phyloP scores from a whole-genome alignment of 805 yeast species.

The Pichia thaimueangensis region DNA sequence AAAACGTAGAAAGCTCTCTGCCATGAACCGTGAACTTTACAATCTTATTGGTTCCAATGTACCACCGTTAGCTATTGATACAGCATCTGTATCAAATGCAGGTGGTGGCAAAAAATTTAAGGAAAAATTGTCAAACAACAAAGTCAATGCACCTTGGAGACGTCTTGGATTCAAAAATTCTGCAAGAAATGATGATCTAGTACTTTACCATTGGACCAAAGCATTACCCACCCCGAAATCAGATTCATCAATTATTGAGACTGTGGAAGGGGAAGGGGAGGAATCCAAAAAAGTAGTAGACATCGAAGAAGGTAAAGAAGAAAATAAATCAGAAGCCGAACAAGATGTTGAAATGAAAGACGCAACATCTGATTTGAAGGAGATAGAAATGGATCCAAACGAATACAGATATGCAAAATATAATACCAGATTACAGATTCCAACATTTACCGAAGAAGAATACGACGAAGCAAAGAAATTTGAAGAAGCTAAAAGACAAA shows the following conservation, averaged over 20 bases:
- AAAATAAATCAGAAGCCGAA: neutral
- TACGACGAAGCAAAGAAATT: conserved; percentile 41
- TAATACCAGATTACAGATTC: conserved; percentile 63
- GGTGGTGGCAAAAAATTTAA: conserved; percentile 42
- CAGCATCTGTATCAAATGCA: conserved; percentile 19
- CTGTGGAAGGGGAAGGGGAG: neutral
- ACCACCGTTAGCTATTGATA: conserved; percentile 68
- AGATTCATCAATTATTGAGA: neutral
- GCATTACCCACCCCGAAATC: neutral
- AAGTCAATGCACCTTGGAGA: conserved; percentile 75
- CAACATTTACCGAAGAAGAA: conserved; percentile 57
- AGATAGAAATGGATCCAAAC: conserved; percentile 21
- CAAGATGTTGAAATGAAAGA: conserved; percentile 19
- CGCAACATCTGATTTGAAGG: conserved; percentile 23
- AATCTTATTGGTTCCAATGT: conserved; percentile 86
- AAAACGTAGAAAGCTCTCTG: conserved; percentile 38
- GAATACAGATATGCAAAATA: conserved; percentile 66
- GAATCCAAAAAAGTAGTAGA: conserved; percentile 14
- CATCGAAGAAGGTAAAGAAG: neutral
- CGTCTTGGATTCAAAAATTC: conserved; percentile 53
- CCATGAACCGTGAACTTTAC: conserved; percentile 86
- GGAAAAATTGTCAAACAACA: conserved; percentile 53
- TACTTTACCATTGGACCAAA: conserved; percentile 73
- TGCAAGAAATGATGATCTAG: conserved; percentile 44
- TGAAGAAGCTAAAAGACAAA: conserved; percentile 16